Percentiles rank a stretch among this genome's conserved stretches.
Conservation (phyloP, 208 protist species). For the Leishmania martiniquensis region DNA sequence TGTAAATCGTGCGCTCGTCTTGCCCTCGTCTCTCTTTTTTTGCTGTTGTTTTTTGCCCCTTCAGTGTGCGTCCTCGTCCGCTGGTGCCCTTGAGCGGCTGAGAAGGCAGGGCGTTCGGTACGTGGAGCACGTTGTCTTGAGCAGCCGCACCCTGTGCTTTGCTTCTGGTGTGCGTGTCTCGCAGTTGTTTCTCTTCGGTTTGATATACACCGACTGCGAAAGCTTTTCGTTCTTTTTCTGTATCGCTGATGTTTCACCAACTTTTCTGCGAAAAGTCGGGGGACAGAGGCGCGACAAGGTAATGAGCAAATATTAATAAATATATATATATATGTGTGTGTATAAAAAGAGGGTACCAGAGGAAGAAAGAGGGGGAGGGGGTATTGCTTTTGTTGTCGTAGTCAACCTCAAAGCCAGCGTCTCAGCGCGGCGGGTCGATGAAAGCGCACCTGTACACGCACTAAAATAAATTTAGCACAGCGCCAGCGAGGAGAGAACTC, state of each 20-base stretch:
- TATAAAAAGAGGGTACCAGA: neutral
- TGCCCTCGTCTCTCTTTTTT: no score
- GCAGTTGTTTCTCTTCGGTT: neutral
- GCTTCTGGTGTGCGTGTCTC: neutral
- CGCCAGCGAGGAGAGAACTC: neutral
- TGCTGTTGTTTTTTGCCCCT: neutral
- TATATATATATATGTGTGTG: no score
- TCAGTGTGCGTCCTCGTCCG: neutral
- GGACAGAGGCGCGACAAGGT: neutral
- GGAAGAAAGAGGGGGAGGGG: neutral
- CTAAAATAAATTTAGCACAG: neutral
- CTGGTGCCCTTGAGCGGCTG: neutral
- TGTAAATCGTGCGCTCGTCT: neutral
- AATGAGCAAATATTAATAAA: neutral
- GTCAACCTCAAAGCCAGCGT: neutral
- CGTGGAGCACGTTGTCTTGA: neutral
- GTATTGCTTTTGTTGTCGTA: neutral
- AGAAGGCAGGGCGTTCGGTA: neutral
- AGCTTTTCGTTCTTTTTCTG: neutral
- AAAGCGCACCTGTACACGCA: neutral
- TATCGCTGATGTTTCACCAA: neutral
- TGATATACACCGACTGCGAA: neutral
- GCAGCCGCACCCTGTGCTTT: neutral
- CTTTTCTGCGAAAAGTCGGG: neutral
- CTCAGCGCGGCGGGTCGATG: neutral